Evolutionary conservation across 108 stramenopile species (phyloP).

Genomic region (Conticribra weissflogii): DNA sequence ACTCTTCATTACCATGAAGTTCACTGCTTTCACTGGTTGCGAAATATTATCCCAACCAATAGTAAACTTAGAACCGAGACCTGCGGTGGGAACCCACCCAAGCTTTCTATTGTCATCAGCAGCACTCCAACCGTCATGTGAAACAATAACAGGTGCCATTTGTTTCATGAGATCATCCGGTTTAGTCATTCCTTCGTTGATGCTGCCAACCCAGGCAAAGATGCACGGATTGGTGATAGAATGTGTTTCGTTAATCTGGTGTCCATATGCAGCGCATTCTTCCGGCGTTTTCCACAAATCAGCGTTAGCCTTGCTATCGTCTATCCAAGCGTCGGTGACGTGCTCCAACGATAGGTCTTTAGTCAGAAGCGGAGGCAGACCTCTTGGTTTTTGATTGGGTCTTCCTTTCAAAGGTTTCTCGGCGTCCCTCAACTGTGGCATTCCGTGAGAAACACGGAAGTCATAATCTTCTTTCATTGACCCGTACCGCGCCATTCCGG

Average conservation of each 20-base stretch:
- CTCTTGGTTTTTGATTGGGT: slow-evolving; percentile 58
- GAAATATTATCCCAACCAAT: slow-evolving; percentile 42
- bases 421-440: slow-evolving; percentile 25
- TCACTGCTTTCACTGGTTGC: slow-evolving; percentile 59
- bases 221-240: slow-evolving; percentile 52
- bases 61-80: slow-evolving; percentile 36
- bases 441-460: slow-evolving; percentile 10
- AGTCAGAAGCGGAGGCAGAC: slow-evolving; percentile 69
- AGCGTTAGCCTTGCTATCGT: slow-evolving; percentile 13
- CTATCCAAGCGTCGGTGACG: slow-evolving; percentile 60
- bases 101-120: slow-evolving; percentile 62
- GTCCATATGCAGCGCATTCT: slow-evolving; percentile 29
- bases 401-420: slow-evolving; percentile 34
- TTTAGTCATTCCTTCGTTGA: slow-evolving; percentile 53
- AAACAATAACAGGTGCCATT: slow-evolving; percentile 40
- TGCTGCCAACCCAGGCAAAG: slow-evolving; percentile 67
- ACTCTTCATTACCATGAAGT: slow-evolving; percentile 77
- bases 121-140: slow-evolving; percentile 64
- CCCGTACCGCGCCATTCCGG: too few species aligned
- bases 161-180: slow-evolving; percentile 54
- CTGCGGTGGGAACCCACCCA: slow-evolving; percentile 59
- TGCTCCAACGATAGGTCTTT: slow-evolving; percentile 60
- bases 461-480: too few species aligned
- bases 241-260: not conserved
- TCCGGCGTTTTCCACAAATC: slow-evolving; percentile 25